These are phyloP conservation scores for Coniferiporia sulphurascens DNA, from an alignment of 1,284 basidiomycete species.

Conservation along the genomic window DNA sequence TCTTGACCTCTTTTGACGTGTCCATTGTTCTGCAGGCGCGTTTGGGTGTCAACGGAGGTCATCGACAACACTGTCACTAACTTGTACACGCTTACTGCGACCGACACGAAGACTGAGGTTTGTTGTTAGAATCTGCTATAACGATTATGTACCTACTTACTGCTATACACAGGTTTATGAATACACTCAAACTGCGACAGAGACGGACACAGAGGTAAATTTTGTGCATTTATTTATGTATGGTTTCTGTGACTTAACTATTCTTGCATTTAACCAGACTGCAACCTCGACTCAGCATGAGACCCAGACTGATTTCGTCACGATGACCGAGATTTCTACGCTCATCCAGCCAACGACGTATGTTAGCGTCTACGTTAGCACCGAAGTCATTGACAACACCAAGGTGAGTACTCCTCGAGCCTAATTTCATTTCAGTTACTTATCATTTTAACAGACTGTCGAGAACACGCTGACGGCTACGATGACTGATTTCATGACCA, in stretches of 20 bases:
- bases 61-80: slow-evolving; percentile 51
- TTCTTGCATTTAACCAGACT: slow-evolving; percentile 20
- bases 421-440: not conserved
- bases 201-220: slow-evolving; percentile 12
- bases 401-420: slow-evolving; percentile 20
- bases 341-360: slow-evolving; percentile 27
- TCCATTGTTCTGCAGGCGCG: slow-evolving; percentile 25
- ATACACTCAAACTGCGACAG: slow-evolving; percentile 40
- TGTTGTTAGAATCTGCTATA: not conserved
- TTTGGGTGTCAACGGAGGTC: slow-evolving; percentile 61
- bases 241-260: not conserved
- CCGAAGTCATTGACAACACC: slow-evolving; percentile 56
- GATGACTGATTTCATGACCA: slow-evolving; percentile 39
- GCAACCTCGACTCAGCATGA: slow-evolving; percentile 24
- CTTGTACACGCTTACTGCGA: slow-evolving; percentile 57
- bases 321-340: slow-evolving; percentile 22
- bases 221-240: not conserved
- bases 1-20: not conserved
- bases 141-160: not conserved
- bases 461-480: slow-evolving; percentile 44
- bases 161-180: slow-evolving; percentile 32
- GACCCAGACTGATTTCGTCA: slow-evolving; percentile 24
- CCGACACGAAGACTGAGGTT: slow-evolving; percentile 46
- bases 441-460: slow-evolving; percentile 36
- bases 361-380: slow-evolving; percentile 48